A percentile compares a stretch with the other conserved stretches of the same genome.
phyloP scores from a whole-genome alignment of 129 eudicot genomes.

The Apium graveolens region DNA sequence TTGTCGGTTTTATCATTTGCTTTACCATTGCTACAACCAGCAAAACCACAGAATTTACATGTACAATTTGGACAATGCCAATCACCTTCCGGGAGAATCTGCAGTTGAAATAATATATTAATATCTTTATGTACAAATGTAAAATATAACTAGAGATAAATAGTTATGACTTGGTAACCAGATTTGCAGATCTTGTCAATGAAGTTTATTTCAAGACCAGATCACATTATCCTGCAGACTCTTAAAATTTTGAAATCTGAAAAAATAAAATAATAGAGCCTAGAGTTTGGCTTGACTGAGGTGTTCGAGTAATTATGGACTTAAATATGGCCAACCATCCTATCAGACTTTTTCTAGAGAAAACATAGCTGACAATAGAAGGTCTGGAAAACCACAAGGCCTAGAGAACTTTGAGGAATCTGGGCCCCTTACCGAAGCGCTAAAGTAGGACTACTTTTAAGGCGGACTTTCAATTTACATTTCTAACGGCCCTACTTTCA shows the following conservation, averaged over 20 bases:
- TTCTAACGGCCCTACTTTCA: background rate
- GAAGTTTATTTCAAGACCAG: background rate
- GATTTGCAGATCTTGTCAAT: background rate
- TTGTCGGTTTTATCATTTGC: constrained; percentile 13
- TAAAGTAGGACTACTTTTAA: background rate
- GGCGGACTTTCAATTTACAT: background rate
- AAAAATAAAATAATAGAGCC: background rate
- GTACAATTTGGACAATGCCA: constrained; percentile 66
- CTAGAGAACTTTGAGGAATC: background rate
- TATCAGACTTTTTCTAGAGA: background rate
- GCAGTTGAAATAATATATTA: constrained; percentile 15
- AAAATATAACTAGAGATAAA: background rate
- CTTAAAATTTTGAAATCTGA: background rate
- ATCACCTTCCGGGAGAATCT: constrained; percentile 61
- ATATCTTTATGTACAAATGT: background rate
- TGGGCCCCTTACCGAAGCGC: background rate
- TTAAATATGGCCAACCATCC: background rate
- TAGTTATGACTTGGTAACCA: background rate
- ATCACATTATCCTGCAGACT: background rate
- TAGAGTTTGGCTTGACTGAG: background rate
- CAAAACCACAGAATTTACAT: constrained; percentile 49
- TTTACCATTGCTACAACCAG: constrained; percentile 13
- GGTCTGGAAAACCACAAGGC: background rate
- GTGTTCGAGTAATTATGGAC: too few relatives aligned
- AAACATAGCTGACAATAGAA: background rate